These are phyloP conservation scores for Sphaerulina populicola DNA, from an alignment of 2,329 filamentous ascomycete genomes.

Conservation along the genomic window DNA sequence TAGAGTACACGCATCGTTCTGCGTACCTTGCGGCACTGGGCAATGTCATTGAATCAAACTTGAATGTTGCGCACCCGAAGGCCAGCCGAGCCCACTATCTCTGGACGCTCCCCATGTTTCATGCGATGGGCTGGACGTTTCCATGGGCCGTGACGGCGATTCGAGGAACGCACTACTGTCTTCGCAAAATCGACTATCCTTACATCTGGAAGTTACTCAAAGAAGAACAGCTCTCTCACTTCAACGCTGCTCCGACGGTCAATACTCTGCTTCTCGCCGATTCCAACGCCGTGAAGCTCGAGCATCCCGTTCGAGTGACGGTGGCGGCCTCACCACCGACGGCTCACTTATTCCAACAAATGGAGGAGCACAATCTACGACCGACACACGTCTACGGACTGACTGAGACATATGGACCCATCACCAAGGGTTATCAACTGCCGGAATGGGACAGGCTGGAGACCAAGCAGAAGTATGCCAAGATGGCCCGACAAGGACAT, in stretches of 20 bases:
- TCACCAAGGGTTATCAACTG: conserved; percentile 86
- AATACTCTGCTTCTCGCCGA: conserved; percentile 85
- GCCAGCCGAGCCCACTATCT: conserved; percentile 50
- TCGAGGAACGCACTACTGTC: conserved; percentile 86
- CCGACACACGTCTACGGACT: conserved; percentile 90
- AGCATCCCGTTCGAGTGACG: conserved; percentile 67
- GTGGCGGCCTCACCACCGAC: conserved; percentile 89
- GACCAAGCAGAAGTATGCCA: conserved; percentile 67
- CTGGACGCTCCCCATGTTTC: conserved; percentile 75
- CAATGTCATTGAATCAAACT: conserved; percentile 79
- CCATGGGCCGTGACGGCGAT: conserved; percentile 73
- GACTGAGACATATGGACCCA: conserved; percentile 86
- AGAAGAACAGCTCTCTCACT: conserved; percentile 82
- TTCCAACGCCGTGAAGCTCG: conserved; percentile 66
- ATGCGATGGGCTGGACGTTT: conserved; percentile 47
- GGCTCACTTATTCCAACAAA: conserved; percentile 83
- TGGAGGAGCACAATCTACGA: conserved; percentile 76
- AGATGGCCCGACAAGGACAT: conserved; percentile 91
- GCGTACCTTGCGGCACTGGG: conserved; percentile 75
- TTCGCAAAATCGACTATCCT: conserved; percentile 90
- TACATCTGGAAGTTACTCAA: conserved; percentile 86
- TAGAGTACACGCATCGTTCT: conserved; percentile 82
- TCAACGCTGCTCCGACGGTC: conserved; percentile 91
- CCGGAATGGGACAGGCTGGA: conserved; percentile 73
- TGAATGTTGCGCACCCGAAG: conserved; percentile 48